These are phyloP conservation scores for Circinella umbellata DNA, from an alignment of 371 early-diverging fungal genomes.

Conservation along the genomic window DNA sequence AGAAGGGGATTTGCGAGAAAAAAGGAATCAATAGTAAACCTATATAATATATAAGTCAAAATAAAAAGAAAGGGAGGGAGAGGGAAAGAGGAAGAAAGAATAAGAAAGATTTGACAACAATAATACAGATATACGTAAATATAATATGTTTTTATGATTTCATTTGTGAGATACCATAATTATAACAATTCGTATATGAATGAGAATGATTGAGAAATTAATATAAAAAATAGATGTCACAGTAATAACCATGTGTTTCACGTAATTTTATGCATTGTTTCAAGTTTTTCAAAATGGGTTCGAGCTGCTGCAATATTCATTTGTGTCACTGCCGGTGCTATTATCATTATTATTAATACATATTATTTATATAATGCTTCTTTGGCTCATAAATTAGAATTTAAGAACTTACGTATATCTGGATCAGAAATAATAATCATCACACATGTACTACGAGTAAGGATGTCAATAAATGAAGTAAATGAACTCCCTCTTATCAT, in stretches of 20 bases:
- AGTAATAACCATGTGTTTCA: slow-evolving; percentile 4
- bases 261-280: slow-evolving; percentile 28
- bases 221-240: background rate
- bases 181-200: no score
- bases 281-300: slow-evolving; percentile 82
- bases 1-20: no score
- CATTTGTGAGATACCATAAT: no score
- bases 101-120: no score
- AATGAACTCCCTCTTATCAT: slow-evolving; percentile 25
- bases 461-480: slow-evolving; percentile 24
- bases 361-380: background rate
- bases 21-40: no score
- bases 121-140: no score
- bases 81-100: no score
- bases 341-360: background rate
- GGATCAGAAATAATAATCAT: slow-evolving; percentile 24
- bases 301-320: slow-evolving; percentile 82
- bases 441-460: slow-evolving; percentile 20
- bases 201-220: background rate
- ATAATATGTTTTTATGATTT: no score
- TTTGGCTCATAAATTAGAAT: background rate
- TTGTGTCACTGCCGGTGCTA: slow-evolving; percentile 78
- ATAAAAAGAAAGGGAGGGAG: no score
- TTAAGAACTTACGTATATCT: slow-evolving; percentile 21
- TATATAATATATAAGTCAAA: no score